These are phyloP conservation scores for Gossypium bickii DNA, from an alignment of 345 rosid genomes.

Conservation along the genomic window DNA sequence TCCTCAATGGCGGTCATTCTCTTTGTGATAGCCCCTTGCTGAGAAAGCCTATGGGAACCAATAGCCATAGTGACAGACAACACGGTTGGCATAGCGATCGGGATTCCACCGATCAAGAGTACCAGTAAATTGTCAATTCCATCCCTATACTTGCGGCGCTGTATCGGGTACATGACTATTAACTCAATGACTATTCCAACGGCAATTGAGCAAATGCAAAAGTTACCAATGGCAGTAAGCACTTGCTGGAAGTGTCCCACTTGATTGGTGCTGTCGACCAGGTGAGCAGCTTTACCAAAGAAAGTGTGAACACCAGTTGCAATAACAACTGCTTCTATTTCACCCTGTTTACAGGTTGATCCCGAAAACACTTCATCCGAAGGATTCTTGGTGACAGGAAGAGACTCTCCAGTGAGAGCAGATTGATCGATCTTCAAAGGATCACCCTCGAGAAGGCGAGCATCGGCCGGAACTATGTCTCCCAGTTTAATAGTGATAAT, in stretches of 20 bases:
- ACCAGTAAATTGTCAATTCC: conserved; percentile 86
- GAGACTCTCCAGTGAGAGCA: conserved; percentile 92
- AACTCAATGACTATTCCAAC: conserved; percentile 61
- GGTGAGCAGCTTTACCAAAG: conserved; percentile 97
- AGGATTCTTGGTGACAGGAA: conserved; percentile 73
- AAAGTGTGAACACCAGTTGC: conserved; percentile 96
- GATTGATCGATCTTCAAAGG: conserved; percentile 91
- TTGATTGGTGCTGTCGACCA: conserved; percentile 86
- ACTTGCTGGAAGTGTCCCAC: conserved; percentile 89
- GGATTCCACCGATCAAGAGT: conserved; percentile 89
- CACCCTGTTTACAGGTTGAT: conserved; percentile 91
- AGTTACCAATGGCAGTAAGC: conserved; percentile 83
- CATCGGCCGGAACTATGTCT: conserved; percentile 90
- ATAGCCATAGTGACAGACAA: conserved; percentile 95
- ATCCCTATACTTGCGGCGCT: conserved; percentile 63
- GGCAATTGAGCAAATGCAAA: conserved; percentile 88
- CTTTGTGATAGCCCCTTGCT: conserved; percentile 88
- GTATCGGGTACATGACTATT: conserved; percentile 79
- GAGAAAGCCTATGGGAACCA: conserved; percentile 84
- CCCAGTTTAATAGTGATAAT: conserved; percentile 80
- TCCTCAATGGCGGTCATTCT: conserved; percentile 98
- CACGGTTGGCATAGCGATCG: conserved; percentile 94
- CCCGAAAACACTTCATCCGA: conserved; percentile 89
- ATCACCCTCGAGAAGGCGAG: conserved; percentile 95
- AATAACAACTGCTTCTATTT: conserved; percentile 81